Evolutionary conservation across 2,329 filamentous ascomycete genomes (phyloP).

Genomic region (Biscogniauxia marginata): DNA sequence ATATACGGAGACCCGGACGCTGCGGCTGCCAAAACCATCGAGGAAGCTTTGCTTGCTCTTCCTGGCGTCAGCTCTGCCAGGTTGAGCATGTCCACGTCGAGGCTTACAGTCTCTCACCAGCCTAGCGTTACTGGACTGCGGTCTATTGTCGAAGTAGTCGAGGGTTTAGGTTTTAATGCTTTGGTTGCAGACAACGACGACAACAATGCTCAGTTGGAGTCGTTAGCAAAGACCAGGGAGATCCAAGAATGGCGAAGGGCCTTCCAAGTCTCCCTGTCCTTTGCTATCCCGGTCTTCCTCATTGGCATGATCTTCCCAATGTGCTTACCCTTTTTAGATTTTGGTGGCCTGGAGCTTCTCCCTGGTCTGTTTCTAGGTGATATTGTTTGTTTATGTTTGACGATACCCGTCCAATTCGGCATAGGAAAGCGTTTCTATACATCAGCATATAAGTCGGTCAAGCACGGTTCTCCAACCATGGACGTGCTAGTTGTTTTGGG

Average conservation of each 20-base stretch:
- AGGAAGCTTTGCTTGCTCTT: constrained; percentile 62
- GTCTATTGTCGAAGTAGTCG: constrained; percentile 76
- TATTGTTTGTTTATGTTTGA: constrained; percentile 76
- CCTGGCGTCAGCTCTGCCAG: constrained; percentile 73
- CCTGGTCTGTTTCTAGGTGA: constrained; percentile 87
- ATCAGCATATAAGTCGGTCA: constrained; percentile 89
- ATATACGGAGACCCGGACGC: constrained; percentile 77
- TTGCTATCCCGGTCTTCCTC: constrained; percentile 86
- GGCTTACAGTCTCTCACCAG: constrained; percentile 72
- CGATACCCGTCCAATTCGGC: constrained; percentile 93
- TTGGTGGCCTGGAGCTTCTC: constrained; percentile 65
- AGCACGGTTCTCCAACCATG: constrained; percentile 92
- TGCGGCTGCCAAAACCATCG: constrained; percentile 68
- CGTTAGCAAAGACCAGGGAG: constrained; percentile 91
- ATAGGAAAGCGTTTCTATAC: constrained; percentile 92
- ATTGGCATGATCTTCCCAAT: constrained; percentile 95
- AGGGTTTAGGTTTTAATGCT: constrained; percentile 83
- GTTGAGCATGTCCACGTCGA: constrained; percentile 70
- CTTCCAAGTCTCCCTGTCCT: constrained; percentile 73
- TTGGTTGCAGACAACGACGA: constrained; percentile 88
- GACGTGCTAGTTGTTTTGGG: constrained; percentile 93
- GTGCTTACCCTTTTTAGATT: constrained; percentile 72
- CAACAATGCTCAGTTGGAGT: constrained; percentile 95
- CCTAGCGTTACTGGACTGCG: constrained; percentile 74
- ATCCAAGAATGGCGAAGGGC: constrained; percentile 89